A percentile compares a stretch with the other conserved stretches of the same genome.
Evolutionary conservation across 768 basidiomycete species (phyloP).

Genomic region (Kwoniella shandongensis): DNA sequence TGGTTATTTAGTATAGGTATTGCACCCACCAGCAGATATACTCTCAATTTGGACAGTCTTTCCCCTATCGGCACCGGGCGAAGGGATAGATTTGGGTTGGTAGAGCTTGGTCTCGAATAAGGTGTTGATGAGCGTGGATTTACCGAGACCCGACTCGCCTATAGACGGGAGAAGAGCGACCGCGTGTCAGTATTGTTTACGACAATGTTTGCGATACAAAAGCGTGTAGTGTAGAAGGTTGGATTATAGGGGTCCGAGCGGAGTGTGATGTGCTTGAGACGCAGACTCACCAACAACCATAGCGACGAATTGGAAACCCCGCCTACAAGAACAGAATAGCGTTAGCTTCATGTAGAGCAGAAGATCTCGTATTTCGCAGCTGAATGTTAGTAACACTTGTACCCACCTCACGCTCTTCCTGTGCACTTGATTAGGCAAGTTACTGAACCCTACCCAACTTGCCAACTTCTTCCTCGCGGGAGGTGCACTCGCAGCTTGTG

Average conservation of each 20-base stretch:
- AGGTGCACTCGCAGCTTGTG: background rate
- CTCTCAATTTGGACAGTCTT: constrained; percentile 98
- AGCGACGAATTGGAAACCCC: constrained; percentile 89
- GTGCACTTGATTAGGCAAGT: constrained; percentile 98
- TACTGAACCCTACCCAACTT: constrained; percentile 65
- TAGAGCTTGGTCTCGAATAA: constrained; percentile 97
- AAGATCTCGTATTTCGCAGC: background rate
- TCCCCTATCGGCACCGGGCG: constrained; percentile 79
- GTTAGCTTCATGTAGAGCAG: constrained; percentile 12
- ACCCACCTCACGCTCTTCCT: constrained; percentile 94
- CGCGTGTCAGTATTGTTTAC: background rate
- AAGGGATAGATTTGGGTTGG: constrained; percentile 77
- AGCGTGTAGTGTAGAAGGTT: constrained; percentile 36
- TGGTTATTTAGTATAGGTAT: too few relatives aligned
- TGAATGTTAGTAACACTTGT: background rate
- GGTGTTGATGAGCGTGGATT: constrained; percentile 98
- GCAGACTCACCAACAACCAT: constrained; percentile 93
- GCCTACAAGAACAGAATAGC: constrained; percentile 15
- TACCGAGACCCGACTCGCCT: constrained; percentile 90
- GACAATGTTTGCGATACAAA: background rate
- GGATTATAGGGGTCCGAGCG: constrained; percentile 35
- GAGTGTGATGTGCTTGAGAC: constrained; percentile 4
- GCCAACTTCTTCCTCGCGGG: constrained; percentile 49
- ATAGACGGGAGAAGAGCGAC: background rate
- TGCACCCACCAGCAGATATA: constrained; percentile 88